A percentile compares a stretch with the other conserved stretches of the same genome.
Evolutionary conservation across 1,139 yeast species (phyloP).

Genomic region (Yamadazyma membranifaciens): DNA sequence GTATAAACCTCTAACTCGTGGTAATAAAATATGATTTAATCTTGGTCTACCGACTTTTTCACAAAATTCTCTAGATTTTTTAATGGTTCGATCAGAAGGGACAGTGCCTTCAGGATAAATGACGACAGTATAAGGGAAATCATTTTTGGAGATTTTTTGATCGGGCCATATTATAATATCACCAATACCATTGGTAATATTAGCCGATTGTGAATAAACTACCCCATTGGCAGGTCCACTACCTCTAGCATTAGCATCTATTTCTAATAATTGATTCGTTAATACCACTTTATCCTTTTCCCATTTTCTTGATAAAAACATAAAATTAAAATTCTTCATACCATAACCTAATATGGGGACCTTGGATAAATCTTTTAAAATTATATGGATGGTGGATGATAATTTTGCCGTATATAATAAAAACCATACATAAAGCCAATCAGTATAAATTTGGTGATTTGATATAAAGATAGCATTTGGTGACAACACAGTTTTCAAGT

Average conservation of each 20-base stretch:
- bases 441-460: slow-evolving; percentile 92
- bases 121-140: slow-evolving; percentile 55
- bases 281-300: slow-evolving; percentile 62
- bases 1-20: slow-evolving; percentile 78
- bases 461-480: slow-evolving; percentile 65
- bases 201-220: slow-evolving; percentile 28
- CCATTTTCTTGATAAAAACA: slow-evolving; percentile 87
- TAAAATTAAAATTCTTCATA: slow-evolving; percentile 75
- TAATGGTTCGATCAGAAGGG: slow-evolving; percentile 62
- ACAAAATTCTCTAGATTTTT: slow-evolving; percentile 57
- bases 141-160: slow-evolving; percentile 27
- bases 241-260: slow-evolving; percentile 55
- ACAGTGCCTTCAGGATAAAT: slow-evolving; percentile 97
- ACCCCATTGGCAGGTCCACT: slow-evolving; percentile 54
- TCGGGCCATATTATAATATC: slow-evolving; percentile 36
- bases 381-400: slow-evolving; percentile 66
- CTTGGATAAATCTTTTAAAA: slow-evolving; percentile 72
- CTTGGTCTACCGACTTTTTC: slow-evolving; percentile 44
- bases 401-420: slow-evolving; percentile 60
- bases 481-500: slow-evolving; percentile 32
- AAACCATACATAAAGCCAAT: slow-evolving; percentile 96
- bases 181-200: slow-evolving; percentile 14
- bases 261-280: slow-evolving; percentile 51
- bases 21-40: slow-evolving; percentile 68
- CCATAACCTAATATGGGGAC: slow-evolving; percentile 86